Conservation (phyloP, 176 grass and related monocot genomes). For the Metroxylon sagu region DNA sequence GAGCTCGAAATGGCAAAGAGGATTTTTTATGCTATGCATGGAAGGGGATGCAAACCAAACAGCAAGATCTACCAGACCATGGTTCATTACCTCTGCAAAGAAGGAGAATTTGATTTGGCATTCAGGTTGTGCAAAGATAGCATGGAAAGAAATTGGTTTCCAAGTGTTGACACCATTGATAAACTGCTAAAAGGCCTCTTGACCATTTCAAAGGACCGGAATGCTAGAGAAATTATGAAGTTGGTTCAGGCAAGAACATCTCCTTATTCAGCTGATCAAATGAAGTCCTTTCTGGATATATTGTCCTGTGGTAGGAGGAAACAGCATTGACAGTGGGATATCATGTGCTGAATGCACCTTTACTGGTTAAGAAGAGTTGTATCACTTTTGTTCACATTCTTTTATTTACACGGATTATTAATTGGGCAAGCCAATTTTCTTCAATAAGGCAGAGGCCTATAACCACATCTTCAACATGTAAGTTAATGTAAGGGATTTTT, state of each 20-base stretch:
- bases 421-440: neutral
- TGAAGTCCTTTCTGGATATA: conserved; percentile 49
- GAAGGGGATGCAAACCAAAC: conserved; percentile 72
- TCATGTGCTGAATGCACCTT: neutral
- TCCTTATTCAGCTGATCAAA: conserved; percentile 50
- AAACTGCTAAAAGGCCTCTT: conserved; percentile 68
- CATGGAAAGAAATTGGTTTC: conserved; percentile 89
- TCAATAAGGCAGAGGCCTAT: neutral
- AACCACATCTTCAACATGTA: no score
- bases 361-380: neutral
- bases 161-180: conserved; percentile 41
- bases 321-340: conserved; percentile 21
- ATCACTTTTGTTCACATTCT: neutral
- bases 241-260: conserved; percentile 42
- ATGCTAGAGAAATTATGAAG: conserved; percentile 69
- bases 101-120: conserved; percentile 56
- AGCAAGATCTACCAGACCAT: conserved; percentile 84
- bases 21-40: conserved; percentile 60
- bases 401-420: neutral
- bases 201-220: conserved; percentile 47
- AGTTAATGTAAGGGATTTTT: no score
- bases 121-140: conserved; percentile 70
- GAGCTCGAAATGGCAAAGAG: conserved; percentile 69
- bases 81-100: conserved; percentile 84
- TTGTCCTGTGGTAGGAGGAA: conserved; percentile 31